Conservation (phyloP, 352 stramenopile genomes). For the Phytophthora kernoviae region DNA sequence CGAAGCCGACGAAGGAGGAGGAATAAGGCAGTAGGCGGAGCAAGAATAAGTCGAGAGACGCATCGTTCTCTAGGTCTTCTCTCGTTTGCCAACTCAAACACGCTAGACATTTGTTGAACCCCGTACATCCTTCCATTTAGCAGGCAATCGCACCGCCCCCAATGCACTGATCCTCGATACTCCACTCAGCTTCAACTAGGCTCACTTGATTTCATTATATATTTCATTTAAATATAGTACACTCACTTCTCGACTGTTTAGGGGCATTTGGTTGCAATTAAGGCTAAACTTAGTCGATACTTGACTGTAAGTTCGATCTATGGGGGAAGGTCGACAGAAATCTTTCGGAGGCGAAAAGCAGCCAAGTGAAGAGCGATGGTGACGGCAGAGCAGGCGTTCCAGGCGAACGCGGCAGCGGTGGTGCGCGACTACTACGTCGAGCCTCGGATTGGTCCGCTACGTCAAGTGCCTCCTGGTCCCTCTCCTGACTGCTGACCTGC, state of each 20-base stretch:
- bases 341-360: conserved; percentile 30
- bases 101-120: conserved; percentile 19
- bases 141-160: too few species aligned
- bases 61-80: neutral
- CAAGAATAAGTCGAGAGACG: neutral
- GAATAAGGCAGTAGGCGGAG: conserved; percentile 19
- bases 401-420: conserved; percentile 76
- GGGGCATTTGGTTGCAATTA: too few species aligned
- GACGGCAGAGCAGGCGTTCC: conserved; percentile 72
- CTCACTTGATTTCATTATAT: too few species aligned
- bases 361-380: conserved; percentile 48
- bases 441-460: conserved; percentile 71
- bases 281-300: too few species aligned
- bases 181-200: too few species aligned
- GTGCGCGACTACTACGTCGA: conserved; percentile 90
- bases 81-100: conserved; percentile 30
- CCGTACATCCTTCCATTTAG: neutral
- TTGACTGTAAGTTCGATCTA: conserved; percentile 2
- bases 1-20: conserved; percentile 24
- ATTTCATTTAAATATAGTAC: too few species aligned
- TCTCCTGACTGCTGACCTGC: neutral
- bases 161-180: too few species aligned
- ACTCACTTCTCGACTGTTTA: too few species aligned
- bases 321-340: conserved; percentile 11
- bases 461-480: neutral